Base-by-base conservation (phyloP, 768 basidiomycete genomes). In the Lyophyllum semitale region DNA sequence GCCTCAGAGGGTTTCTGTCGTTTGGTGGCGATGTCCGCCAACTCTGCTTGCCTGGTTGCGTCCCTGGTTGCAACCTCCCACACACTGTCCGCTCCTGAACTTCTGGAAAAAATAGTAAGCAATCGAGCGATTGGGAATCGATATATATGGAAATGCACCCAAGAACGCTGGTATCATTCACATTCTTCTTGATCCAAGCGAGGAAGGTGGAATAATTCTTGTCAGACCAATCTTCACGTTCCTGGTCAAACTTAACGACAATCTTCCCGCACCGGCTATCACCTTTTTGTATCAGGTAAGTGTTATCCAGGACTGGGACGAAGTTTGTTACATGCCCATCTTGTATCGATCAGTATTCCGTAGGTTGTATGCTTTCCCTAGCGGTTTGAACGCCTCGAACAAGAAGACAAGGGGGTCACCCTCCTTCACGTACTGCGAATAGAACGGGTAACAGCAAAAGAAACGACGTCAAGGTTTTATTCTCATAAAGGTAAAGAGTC, bases 161-260 rank as follows among this genome's bases (percentile, higher is more conserved):
- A 32, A 57, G 43, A 32, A 23, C 18, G 1, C 0, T 4, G 20
- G 15, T 33, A 1, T 35, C 8, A 18, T 45, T 32, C 3, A 42
- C 44, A 9, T 23, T n/a, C 1, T 7, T 1, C 48, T 50, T 59
- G 22, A 63, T 38, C 62, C 62, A 63, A 2, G 15, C 7, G 9
- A 57, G 29, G 22, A 63, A 53, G 8, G 44, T 27, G 1, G 4
- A 12, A 17, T 58, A 55, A 32, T 26, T 51, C 12, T 13, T 15
- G 9, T 35, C 12, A 0, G 26, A 29, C 53, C 55, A 57, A 18
- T 47, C 37, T 6, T 46, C 35, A 38, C 30, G 17, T 29, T 12
- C 9, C 18, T 7, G 45, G 22, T 68, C 59, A 26, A 68, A 59
- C 48, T 55, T 61, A 17, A 68, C 29, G 18, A 54, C 51, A 23